Base-by-base conservation (phyloP, 306 rosid species). In the Glycine tomentella region DNA sequence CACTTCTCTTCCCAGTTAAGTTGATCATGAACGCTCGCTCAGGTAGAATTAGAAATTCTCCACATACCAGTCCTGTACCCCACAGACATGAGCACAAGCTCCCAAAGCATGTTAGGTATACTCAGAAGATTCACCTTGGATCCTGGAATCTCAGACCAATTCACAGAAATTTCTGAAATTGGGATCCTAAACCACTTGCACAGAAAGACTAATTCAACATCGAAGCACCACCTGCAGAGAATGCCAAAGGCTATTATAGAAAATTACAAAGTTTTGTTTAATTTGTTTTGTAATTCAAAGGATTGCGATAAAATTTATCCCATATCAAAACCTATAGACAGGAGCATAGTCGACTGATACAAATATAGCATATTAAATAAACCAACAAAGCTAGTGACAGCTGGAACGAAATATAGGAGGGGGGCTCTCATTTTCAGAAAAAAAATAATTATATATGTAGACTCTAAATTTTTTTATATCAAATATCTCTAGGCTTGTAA, bases 21-120 rank as follows among this genome's bases (percentile, higher is more conserved):
- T 82, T 63, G 77, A 52, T 33, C 46, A 51, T 42, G 74, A 42
- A 57, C 34, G 76, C 46, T 42, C 44, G 7, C 63, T 91, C 82
- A 93, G 59, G 79, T 72, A 57, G 82, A 86, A 85, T 88, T 87
- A 50, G 82, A 86, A 85, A 93, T 84, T 89, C 86, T 88, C 99
- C 99, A 95, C 84, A 89, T 86, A 76, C 95, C 92, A 14, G 87
- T 91, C 83, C 98, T 88, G 89, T 95, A 95, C 55, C 99, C 99
- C 75, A 85, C 82, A 44, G 97, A 89, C 97, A 95, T 95, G 81
- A 95, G 93, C 74, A 90, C 79, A 79, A 93, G 94, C 91, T 95
- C 99, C 99, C 98, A 95, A 67, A 95, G 98, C 98, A 95, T 95
- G 91, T 91, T 91, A 16, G 96, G 99, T 61, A 93, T 95, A 86